Base-by-base conservation (phyloP, 352 stramenopile species). In the Phytophthora pseudosyringae region DNA sequence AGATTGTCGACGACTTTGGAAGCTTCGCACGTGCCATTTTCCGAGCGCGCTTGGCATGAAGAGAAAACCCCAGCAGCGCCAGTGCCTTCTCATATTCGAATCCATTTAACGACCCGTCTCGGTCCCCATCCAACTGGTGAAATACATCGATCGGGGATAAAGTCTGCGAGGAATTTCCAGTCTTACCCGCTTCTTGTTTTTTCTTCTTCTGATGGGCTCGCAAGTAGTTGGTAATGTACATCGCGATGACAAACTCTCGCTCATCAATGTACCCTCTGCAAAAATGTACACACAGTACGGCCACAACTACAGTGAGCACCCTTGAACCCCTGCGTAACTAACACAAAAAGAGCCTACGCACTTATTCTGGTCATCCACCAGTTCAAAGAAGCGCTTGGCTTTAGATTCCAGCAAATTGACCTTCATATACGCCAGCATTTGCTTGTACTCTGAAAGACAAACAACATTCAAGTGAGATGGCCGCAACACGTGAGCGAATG, bases 141-240 rank as follows among this genome's bases (percentile, higher is more conserved):
- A 89, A 89, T 29, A 91, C 68, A 26, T 91, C 80, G 3, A 75
- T 71, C 1, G 80, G 80, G 4, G 80, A 88, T 4, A 91, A 48
- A 12, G 60, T 49, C 15, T 64, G 18, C 3, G 29, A n/a, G 21
- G 36, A 6, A 40, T 62, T 46, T 46, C n/a, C 25, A 43, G 41
- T 12, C 11, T 46, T 64, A 1, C 5, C 38, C 9, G 28, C 40
- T 21, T 46, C 16, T 40, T 43, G 36, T 25, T 59, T 66, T 13
- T 40, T 36, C 7, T 68, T 59, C 33, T 45, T 64, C 16, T 55
- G 59, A 21, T 73, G 59, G 10, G 53, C 9, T 3, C 81, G 78
- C 13, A 93, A 76, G 51, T 84, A 77, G 55, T 91, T 90, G 25
- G 84, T 88, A 44, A 93, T 81, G 50, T 93, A 91, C 53, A 93